phyloP scores from a whole-genome alignment of 192 early-diverging fungal species.

The Entomortierella lignicola region DNA sequence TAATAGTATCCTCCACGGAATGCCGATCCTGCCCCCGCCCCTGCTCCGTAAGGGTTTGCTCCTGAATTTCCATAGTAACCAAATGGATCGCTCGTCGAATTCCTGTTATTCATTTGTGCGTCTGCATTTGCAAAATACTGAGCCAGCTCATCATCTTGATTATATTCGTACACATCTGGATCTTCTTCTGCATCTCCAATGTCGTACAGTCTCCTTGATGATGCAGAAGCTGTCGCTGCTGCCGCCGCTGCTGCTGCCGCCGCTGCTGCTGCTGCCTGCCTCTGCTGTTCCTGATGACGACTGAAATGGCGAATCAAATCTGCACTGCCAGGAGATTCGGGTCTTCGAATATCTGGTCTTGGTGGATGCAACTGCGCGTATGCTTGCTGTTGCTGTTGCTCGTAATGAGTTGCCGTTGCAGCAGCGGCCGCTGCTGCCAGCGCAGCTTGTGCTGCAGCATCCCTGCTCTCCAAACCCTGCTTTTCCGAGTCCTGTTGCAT shows the following conservation, averaged over 20 bases:
- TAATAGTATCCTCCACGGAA: neutral
- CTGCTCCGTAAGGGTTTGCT: neutral
- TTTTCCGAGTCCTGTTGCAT: constrained; percentile 34
- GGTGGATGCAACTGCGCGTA: constrained; percentile 1
- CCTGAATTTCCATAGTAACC: neutral
- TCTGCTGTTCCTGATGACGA: constrained; percentile 39
- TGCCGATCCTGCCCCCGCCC: neutral
- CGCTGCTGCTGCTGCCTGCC: constrained; percentile 4
- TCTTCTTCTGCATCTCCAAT: constrained; percentile 1
- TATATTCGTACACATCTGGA: constrained; percentile 44
- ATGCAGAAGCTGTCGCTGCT: neutral
- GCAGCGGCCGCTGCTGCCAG: constrained; percentile 39
- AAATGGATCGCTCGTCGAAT: neutral
- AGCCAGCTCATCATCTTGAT: constrained; percentile 53
- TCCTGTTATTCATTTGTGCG: neutral
- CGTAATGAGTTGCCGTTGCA: constrained; percentile 23
- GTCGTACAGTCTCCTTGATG: neutral
- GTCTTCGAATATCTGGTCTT: constrained; percentile 3
- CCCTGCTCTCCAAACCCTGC: constrained; percentile 9
- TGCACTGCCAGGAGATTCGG: constrained; percentile 45
- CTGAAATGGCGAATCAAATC: constrained; percentile 48
- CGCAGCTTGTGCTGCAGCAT: constrained; percentile 22
- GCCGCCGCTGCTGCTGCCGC: neutral
- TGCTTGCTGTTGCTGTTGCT: constrained; percentile 24
- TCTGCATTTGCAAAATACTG: constrained; percentile 51